Base-by-base conservation (phyloP, 805 yeast genomes). In the Dipodascopsis tothii region DNA sequence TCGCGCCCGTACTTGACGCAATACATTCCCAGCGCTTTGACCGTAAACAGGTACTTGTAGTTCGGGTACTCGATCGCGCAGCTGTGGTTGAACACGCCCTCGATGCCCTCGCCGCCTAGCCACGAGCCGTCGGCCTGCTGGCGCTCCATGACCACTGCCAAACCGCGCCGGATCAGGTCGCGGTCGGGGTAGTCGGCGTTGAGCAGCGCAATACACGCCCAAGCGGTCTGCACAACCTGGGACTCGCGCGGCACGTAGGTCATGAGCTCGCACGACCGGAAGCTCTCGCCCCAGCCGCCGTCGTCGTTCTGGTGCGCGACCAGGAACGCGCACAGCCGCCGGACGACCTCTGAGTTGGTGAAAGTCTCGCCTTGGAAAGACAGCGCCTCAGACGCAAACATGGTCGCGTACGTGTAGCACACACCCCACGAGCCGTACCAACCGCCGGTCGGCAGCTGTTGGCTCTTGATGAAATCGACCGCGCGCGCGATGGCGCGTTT, bases 351-450 rank as follows among this genome's bases (percentile, higher is more conserved):
- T 33, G 81, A 76, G 56, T 80, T 85, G 1, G 57, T 58, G 60
- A 87, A 90, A 2, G 58, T 66, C 45, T 73, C 72, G 1, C 80
- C 84, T 21, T 81, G 81, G 3, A 90, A 75, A 21, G 77, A 69
- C 39, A 92, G 70, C 0, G 97, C 97, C 56, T 92, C 99, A 22
- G 92, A 64, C 0, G 99, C 99, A 74, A 92, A 92, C 98, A 92
- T 92, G 1, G 87, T 84, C 0, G 97, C 97, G 63, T 92, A 92
- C 0, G 96, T 84, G 60, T 73, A 87, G 60, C 99, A 92, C 3
- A 92, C 80, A 30, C 98, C 99, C 99, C 99, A 92, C 33, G 86
- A 79, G 1, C 99, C 99, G 61, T 88, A 94, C 97, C 97, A 92
- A 11, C 94, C 80, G 0, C 99, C 99, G 62, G 92, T 95, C 0